These are phyloP conservation scores for Hortaea werneckii DNA, from an alignment of 2,329 filamentous ascomycete species.

Conservation along the genomic window DNA sequence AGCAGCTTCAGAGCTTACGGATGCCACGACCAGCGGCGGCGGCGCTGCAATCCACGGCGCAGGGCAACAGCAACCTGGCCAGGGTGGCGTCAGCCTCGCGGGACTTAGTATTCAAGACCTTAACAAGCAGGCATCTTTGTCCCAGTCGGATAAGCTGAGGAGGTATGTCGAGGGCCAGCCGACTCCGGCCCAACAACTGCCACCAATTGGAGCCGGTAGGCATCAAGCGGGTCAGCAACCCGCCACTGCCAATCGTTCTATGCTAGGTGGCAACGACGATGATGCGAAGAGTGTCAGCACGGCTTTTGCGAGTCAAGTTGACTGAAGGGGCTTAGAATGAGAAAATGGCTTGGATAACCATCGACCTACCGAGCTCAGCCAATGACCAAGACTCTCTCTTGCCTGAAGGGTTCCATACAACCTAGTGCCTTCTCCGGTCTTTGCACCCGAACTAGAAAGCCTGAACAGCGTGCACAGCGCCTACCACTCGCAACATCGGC, in stretches of 20 bases:
- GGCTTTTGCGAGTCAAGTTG: conserved; percentile 91
- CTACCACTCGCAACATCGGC: too few relatives aligned
- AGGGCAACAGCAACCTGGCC: conserved; percentile 38
- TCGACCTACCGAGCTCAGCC: too few relatives aligned
- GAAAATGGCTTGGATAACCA: too few relatives aligned
- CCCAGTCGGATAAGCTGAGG: conserved; percentile 82
- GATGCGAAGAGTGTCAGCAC: conserved; percentile 95
- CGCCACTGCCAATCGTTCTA: conserved; percentile 27
- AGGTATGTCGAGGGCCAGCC: conserved; percentile 67
- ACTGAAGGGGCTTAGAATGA: conserved; percentile 24
- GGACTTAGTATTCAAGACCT: conserved; percentile 66
- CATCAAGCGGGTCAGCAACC: conserved; percentile 31
- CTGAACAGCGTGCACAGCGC: too few relatives aligned
- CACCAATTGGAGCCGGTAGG: conserved; percentile 47
- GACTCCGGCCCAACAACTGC: conserved; percentile 32
- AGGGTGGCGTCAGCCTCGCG: conserved; percentile 80
- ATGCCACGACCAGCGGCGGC: conserved; percentile 60
- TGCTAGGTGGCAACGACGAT: conserved; percentile 56
- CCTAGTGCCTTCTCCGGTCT: too few relatives aligned
- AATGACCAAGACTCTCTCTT: too few relatives aligned
- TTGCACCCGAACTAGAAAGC: too few relatives aligned
- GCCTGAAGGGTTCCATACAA: too few relatives aligned
- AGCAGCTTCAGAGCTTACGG: conserved; percentile 80
- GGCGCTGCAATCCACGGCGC: conserved; percentile 46
- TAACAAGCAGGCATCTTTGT: conserved; percentile 62